Base-by-base conservation (phyloP, 2,329 filamentous ascomycete species). In the Daldinia eschscholtzii region DNA sequence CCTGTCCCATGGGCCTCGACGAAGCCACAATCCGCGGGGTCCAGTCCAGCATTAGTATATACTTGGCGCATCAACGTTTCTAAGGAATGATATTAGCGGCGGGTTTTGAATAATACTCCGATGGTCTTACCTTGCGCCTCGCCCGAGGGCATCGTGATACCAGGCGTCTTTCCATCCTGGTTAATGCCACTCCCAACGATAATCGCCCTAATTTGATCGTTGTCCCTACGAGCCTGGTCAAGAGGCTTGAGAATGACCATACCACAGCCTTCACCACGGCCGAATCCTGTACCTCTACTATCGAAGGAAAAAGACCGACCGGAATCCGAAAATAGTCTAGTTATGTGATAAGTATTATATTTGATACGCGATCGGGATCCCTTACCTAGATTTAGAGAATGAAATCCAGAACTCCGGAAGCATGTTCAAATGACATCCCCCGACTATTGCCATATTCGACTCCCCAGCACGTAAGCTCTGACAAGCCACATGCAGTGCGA, bases 221-320 rank as follows among this genome's bases (percentile, higher is more conserved):
- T 85, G 68, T 88, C 87, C 46, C 75, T 78, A 26, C 88, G 74
- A 1, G 88, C 88, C 65, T 86, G 81, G 37, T 84, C 81, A 0
- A 90, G 80, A 0, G 82, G 83, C 78, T 91, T 91, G 12, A 91
- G 75, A 10, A 90, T 75, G 2, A 91, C 71, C 57, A 85, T 81
- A 6, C 81, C 86, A 20, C 85, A 83, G 3, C 88, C 89, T 71
- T 91, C 89, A 7, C 87, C 89, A 9, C 89, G 83, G 0, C 84
- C 88, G 71, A 89, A 92, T 0, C 89, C 90, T 42, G 84, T 83
- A 4, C 84, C 87, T 53, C 80, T 78, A 18, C 77, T 76, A 71
- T 87, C 87, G 70, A 83, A 87, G 33, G 85, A 85, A 57, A 82
- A 83, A 13, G 83, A 88, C 41, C 83, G 80, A 1, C 86, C 86